Percentiles rank a stretch among this genome's conserved stretches.
Evolutionary conservation across 2,329 filamentous ascomycete genomes (phyloP).

Genomic region (Aureobasidium sp.): DNA sequence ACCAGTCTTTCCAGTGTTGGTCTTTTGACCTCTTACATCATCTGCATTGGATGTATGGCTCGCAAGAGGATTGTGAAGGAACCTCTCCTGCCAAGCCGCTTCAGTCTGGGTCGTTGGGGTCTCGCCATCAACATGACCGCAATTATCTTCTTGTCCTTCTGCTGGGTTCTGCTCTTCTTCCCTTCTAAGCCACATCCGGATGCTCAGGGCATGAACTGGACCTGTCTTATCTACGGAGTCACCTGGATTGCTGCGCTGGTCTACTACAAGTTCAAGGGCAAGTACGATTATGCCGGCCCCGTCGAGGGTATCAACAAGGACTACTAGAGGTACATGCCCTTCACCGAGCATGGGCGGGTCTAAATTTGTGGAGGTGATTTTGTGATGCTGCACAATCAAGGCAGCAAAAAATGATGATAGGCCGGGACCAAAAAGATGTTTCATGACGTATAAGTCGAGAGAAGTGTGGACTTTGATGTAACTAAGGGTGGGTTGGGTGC

Average conservation of each 20-base stretch:
- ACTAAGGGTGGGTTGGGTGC: background rate
- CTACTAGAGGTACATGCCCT: background rate
- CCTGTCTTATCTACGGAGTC: slow-evolving; percentile 25
- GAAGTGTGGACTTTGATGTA: background rate
- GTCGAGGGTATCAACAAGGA: slow-evolving; percentile 14
- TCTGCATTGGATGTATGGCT: slow-evolving; percentile 36
- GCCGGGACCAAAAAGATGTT: background rate
- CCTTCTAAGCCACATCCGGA: background rate
- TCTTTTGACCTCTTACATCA: slow-evolving; percentile 36
- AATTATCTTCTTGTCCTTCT: slow-evolving; percentile 31
- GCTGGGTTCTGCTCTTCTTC: slow-evolving; percentile 29
- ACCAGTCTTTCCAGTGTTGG: slow-evolving; percentile 33
- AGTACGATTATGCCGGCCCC: slow-evolving; percentile 18
- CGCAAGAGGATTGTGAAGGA: slow-evolving; percentile 33
- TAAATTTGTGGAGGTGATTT: background rate
- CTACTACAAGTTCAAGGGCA: slow-evolving; percentile 26
- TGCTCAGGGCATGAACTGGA: slow-evolving; percentile 24
- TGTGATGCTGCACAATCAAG: background rate
- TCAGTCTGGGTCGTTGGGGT: slow-evolving; percentile 35
- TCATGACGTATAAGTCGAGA: background rate
- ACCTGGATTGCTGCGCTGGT: slow-evolving; percentile 24
- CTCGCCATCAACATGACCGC: slow-evolving; percentile 33
- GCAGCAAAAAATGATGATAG: background rate
- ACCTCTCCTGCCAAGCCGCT: slow-evolving; percentile 33
- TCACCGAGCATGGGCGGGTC: background rate